Evolutionary conservation across 192 early-diverging fungal species (phyloP).

Genomic region (Kappamyces sp.): DNA sequence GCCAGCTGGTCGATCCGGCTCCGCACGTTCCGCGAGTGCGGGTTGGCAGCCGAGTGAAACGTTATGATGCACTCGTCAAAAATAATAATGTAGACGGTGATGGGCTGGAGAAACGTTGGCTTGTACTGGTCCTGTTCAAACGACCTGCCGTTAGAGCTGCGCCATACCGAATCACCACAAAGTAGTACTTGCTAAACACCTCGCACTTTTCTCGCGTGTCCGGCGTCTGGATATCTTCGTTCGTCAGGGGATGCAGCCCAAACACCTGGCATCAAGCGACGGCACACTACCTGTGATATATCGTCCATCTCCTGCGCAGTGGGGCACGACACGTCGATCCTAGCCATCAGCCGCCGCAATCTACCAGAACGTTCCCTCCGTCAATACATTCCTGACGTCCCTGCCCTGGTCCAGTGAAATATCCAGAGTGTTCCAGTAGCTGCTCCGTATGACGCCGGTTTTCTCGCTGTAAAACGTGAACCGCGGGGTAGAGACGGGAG

Average conservation of each 20-base stretch:
- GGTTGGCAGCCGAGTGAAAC: conserved; percentile 74
- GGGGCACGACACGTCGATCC: conserved; percentile 44
- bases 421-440: conserved; percentile 24
- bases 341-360: too few species aligned
- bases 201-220: conserved; percentile 95
- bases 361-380: too few species aligned
- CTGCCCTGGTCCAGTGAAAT: conserved; percentile 8
- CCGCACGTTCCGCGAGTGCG: conserved; percentile 80
- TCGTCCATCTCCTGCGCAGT: conserved; percentile 37
- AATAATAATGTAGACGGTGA: conserved; percentile 51
- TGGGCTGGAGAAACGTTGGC: conserved; percentile 43
- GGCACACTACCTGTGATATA: conserved; percentile 18
- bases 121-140: conserved; percentile 40
- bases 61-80: conserved; percentile 53
- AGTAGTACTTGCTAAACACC: conserved; percentile 84
- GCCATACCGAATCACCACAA: conserved; percentile 81
- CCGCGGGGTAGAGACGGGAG: conserved; percentile 9
- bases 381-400: conserved; percentile 12
- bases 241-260: conserved; percentile 81
- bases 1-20: conserved; percentile 77
- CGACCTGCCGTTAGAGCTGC: conserved; percentile 20
- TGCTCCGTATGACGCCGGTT: conserved; percentile 21
- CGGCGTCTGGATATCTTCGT: conserved; percentile 84
- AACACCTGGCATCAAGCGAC: conserved; percentile 41
- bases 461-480: conserved; percentile 38